Base-by-base conservation (phyloP, 179 eudicot species). In the Actinidia polygama region DNA sequence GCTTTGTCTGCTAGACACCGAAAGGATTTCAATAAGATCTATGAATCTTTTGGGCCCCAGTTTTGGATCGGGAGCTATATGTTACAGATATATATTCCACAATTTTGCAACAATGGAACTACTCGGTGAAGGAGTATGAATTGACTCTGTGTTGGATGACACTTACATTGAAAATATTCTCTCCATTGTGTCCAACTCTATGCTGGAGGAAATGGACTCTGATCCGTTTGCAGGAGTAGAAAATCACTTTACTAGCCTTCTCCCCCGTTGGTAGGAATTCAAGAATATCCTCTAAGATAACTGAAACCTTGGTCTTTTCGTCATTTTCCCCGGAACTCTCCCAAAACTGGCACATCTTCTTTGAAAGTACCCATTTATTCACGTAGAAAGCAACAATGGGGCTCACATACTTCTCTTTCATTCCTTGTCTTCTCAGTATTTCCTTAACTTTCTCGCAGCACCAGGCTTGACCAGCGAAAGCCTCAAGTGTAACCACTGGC, bases 401-500 rank as follows among this genome's bases (percentile, higher is more conserved):
- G 80, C 94, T 87, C 3, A 96, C 93, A 82, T 85, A 93, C 84
- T 89, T 96, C 80, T 96, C 99, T 86, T 88, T 95, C 98, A 96
- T 96, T 2, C 98, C 98, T 84, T 96, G 99, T 84, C 99, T 85
- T 68, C 99, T 90, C 79, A 87, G 78, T 44, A 91, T 85, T 44
- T 90, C 89, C 83, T 85, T 91, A 14, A 88, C 86, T 16, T 74
- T 84, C 6, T 86, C 86, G 75, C 78, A 74, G 72, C 86, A 86
- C 99, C 99, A 95, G 15, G 93, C 92, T 75, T 85, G 89, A 73
- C 79, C 71, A 75, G 91, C 85, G 46, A 95, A 78, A 23, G 89
- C 81, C 54, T 95, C 92, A 7, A 93, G 26, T 11, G 93, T 89
- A 21, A 91, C 83, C 24, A 88, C 82, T 6, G 96, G 93, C 10